Base-by-base conservation (phyloP, 192 early-diverging fungal species). In the Backusella tuberculispora region DNA sequence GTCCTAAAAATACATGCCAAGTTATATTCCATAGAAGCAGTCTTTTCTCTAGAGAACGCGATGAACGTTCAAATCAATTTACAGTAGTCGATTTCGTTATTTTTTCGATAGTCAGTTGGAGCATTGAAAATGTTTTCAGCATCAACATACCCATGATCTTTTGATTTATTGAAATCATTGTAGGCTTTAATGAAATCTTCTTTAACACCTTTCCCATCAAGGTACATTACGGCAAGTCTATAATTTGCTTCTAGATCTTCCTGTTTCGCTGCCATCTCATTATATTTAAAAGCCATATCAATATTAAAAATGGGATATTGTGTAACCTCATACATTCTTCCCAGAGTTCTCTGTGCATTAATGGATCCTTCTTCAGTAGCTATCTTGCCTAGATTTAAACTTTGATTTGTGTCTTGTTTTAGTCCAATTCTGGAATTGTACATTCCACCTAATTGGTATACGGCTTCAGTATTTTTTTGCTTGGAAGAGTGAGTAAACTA, bases 191-290 rank as follows among this genome's bases (percentile, higher is more conserved):
- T 6, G 14, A 48, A 48, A 6, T 48, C 29, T 72, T 73, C 40
- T 73, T 71, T 26, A 72, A 69, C 78, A 78, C 78, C n/a, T 45
- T 24, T 10, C 53, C 79, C 37, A 65, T 68, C 40, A 8, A 68
- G 15, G 19, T 13, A 43, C 19, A 41, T 12, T 68, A 0, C 8
- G 2, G 64, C 29, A 7, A 17, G 5, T 68, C n/a, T 2, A 42
- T 19, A 41, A 14, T 13, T 9, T 48, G 38, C 42, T 2, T 19
- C 66, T 15, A 41, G 14, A 21, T 38, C 3, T 14, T 43, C n/a
- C 7, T 69, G 41, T 12, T 9, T 17, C 2, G 71, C 74, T 21
- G 71, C 67, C 42, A 67, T 73, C 50, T 53, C 42, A 71, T 71
- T 73, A 26, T 76, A 80, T 10, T 38, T 50, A 50, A 73, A 72